These are phyloP conservation scores for Talaromyces trachyspermus DNA, from an alignment of 495 filamentous ascomycete species.

Conservation along the genomic window DNA sequence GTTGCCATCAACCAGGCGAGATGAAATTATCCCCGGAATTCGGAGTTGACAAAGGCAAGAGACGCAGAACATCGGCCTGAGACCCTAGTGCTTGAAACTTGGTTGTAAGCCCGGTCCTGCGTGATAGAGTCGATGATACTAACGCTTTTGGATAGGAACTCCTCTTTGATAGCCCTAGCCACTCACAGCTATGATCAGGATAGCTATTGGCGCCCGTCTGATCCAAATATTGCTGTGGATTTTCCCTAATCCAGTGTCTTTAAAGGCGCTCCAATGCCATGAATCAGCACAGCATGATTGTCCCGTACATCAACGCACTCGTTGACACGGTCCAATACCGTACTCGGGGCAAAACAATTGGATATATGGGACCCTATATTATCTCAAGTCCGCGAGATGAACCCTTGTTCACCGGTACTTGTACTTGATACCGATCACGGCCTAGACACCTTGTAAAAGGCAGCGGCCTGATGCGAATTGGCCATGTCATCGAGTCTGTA, in stretches of 20 bases:
- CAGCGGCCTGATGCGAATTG: conserved; percentile 45
- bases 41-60: conserved; percentile 54
- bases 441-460: conserved; percentile 46
- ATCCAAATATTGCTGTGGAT: conserved; percentile 52
- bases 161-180: conserved; percentile 52
- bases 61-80: conserved; percentile 42
- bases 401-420: conserved; percentile 55
- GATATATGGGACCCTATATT: conserved; percentile 45
- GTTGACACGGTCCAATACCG: conserved; percentile 19
- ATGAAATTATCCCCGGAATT: conserved; percentile 49
- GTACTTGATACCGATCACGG: conserved; percentile 43
- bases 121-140: conserved; percentile 27
- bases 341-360: conserved; percentile 43
- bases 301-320: conserved; percentile 40
- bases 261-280: conserved; percentile 54
- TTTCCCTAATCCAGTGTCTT: conserved; percentile 48
- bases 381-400: conserved; percentile 63
- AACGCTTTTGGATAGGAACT: conserved; percentile 46
- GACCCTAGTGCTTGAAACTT: conserved; percentile 18
- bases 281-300: conserved; percentile 44
- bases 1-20: conserved; percentile 43
- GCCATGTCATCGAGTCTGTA: conserved; percentile 48
- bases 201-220: conserved; percentile 47
- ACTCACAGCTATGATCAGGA: conserved; percentile 38
- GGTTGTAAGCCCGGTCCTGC: conserved; percentile 29